Evolutionary conservation across 163 green algal species (phyloP).

Genomic region (Chlorella variabilis): DNA sequence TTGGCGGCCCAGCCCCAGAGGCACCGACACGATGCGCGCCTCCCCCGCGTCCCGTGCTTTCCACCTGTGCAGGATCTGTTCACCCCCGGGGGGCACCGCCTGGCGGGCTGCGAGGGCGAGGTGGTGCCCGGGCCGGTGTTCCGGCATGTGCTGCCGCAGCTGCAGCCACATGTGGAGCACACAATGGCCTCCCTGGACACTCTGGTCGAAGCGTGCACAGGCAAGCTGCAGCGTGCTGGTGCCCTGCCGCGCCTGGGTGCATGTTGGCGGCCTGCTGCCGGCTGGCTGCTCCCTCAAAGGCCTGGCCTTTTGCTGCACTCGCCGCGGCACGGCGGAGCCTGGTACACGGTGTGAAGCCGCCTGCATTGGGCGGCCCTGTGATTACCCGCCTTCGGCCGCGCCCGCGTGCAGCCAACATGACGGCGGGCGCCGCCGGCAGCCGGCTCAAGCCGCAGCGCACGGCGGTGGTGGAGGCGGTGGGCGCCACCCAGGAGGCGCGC

Average conservation of each 20-base stretch:
- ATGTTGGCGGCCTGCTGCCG: too few relatives aligned
- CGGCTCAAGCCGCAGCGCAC: background rate
- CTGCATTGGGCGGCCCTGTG: too few relatives aligned
- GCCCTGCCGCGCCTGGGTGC: background rate
- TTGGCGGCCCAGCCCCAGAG: too few relatives aligned
- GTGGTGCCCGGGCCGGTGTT: constrained; percentile 13
- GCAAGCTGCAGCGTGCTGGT: background rate
- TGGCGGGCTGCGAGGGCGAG: background rate
- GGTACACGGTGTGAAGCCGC: too few relatives aligned
- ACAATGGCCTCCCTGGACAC: background rate
- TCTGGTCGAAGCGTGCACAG: constrained; percentile 6
- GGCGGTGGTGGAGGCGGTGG: background rate
- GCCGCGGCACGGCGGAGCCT: too few relatives aligned
- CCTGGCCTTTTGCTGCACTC: too few relatives aligned
- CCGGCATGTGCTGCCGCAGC: background rate
- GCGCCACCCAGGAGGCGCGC: background rate
- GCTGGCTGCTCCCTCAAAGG: too few relatives aligned
- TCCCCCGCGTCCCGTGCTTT: too few relatives aligned
- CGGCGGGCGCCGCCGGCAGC: background rate
- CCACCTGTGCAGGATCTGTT: too few relatives aligned
- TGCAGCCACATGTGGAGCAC: background rate
- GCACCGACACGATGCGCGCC: too few relatives aligned
- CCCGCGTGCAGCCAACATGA: constrained; percentile 18
- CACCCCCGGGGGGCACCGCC: too few relatives aligned
- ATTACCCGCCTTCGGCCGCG: background rate